These are phyloP conservation scores for Sophora flavescens DNA, from an alignment of 306 rosid species.

Conservation along the genomic window DNA sequence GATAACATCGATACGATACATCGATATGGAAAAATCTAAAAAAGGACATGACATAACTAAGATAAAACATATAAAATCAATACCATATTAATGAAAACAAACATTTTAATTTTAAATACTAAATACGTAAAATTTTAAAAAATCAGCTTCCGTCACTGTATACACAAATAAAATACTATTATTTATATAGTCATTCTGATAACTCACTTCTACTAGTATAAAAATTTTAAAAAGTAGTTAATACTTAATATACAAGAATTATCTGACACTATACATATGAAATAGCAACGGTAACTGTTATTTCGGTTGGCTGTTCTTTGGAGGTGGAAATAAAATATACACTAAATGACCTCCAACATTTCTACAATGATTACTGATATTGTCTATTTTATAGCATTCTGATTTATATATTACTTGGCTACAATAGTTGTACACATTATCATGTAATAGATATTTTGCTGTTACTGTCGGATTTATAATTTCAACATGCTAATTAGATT, in stretches of 20 bases:
- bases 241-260: no score
- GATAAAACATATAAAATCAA: neutral
- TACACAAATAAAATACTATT: neutral
- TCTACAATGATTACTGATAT: no score
- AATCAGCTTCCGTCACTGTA: neutral
- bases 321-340: neutral
- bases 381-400: neutral
- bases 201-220: neutral
- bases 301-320: neutral
- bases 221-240: neutral
- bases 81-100: no score
- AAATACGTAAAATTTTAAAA: no score
- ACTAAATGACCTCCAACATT: neutral
- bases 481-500: neutral
- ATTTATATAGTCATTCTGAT: no score
- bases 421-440: neutral
- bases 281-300: neutral
- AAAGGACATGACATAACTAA: neutral
- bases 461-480: neutral
- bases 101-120: neutral
- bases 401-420: neutral
- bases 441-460: neutral
- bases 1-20: neutral
- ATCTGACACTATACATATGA: neutral
- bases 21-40: neutral